These are phyloP conservation scores for Penicillium parvum DNA, from an alignment of 495 filamentous ascomycete genomes.

Conservation along the genomic window DNA sequence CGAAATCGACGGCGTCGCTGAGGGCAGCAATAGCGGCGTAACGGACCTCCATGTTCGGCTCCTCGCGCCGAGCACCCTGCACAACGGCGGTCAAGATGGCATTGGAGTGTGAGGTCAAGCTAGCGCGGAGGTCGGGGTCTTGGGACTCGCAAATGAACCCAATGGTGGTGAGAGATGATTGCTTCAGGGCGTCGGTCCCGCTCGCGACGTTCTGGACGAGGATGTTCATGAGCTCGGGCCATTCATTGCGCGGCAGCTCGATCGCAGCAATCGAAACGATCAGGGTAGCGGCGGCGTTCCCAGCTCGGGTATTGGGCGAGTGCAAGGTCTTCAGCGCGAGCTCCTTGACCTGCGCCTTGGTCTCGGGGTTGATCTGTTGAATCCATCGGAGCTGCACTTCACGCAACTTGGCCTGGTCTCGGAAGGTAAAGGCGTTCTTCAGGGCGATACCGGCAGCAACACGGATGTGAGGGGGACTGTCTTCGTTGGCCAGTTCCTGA, in stretches of 20 bases:
- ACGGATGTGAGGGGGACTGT: constrained; percentile 74
- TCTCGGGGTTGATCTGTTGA: constrained; percentile 66
- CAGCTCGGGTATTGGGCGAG: constrained; percentile 71
- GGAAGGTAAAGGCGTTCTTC: constrained; percentile 93
- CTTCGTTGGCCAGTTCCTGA: constrained; percentile 88
- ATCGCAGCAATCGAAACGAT: constrained; percentile 92
- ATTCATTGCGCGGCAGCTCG: constrained; percentile 88
- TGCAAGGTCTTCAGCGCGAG: constrained; percentile 79
- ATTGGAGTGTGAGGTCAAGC: constrained; percentile 82
- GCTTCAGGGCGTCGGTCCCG: constrained; percentile 81
- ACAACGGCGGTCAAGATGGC: constrained; percentile 97
- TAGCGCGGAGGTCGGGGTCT: constrained; percentile 77
- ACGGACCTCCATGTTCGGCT: constrained; percentile 83
- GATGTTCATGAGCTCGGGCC: constrained; percentile 87
- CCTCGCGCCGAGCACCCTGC: constrained; percentile 94
- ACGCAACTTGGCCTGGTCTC: constrained; percentile 79
- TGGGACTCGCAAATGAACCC: constrained; percentile 97
- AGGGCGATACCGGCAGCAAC: constrained; percentile 90
- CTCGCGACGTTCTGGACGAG: constrained; percentile 88
- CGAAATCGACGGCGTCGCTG: constrained; percentile 96
- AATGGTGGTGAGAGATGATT: constrained; percentile 88
- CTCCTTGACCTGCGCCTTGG: constrained; percentile 81
- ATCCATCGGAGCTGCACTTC: constrained; percentile 91
- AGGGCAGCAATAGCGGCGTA: constrained; percentile 88
- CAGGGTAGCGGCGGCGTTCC: constrained; percentile 87